phyloP scores from a whole-genome alignment of 2,329 filamentous ascomycete genomes.

The Aspergillus neotritici region DNA sequence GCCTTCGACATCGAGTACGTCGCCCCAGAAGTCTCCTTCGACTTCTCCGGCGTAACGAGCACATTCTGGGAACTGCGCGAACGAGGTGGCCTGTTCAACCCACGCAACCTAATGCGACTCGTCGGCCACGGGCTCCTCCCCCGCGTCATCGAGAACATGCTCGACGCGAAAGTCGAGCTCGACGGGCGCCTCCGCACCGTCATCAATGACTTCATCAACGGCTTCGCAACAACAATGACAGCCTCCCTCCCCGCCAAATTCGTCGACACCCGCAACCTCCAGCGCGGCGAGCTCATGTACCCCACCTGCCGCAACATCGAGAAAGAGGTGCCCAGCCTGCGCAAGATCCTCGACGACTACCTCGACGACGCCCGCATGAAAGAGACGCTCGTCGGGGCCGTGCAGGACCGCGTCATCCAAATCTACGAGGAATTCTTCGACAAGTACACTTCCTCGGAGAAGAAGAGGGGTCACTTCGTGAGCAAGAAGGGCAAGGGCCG shows the following conservation, averaged over 20 bases:
- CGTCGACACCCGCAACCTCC: conserved; percentile 33
- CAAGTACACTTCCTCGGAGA: conserved; percentile 39
- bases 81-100: conserved; percentile 61
- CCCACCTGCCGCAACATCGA: conserved; percentile 52
- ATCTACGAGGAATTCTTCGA: conserved; percentile 62
- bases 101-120: conserved; percentile 55
- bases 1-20: conserved; percentile 87
- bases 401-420: conserved; percentile 58
- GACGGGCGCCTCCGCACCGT: conserved; percentile 57
- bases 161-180: conserved; percentile 64
- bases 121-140: conserved; percentile 56
- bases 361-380: conserved; percentile 60
- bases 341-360: conserved; percentile 56
- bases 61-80: conserved; percentile 64
- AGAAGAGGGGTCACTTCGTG: conserved; percentile 28
- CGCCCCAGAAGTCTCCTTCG: conserved; percentile 59
- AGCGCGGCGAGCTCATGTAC: conserved; percentile 38
- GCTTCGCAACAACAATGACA: conserved; percentile 54
- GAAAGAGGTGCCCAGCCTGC: conserved; percentile 52
- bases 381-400: conserved; percentile 61
- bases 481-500: conserved; percentile 54
- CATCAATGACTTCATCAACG: conserved; percentile 61
- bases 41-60: conserved; percentile 60
- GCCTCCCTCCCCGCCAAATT: conserved; percentile 39
- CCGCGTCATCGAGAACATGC: conserved; percentile 64